Base-by-base conservation (phyloP, 1,139 yeast species). In the Candida neerlandica region DNA sequence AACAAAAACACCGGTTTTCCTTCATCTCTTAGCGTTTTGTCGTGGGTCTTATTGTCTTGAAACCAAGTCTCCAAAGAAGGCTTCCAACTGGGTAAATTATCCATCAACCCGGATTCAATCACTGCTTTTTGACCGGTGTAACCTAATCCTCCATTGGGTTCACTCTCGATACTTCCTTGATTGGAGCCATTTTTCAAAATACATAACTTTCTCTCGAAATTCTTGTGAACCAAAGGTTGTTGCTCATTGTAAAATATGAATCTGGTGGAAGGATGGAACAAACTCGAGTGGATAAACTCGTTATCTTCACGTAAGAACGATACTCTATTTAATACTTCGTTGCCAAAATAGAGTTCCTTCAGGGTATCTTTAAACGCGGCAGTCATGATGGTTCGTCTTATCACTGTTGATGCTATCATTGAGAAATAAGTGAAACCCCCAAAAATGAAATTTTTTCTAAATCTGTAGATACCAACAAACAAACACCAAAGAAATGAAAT, bases 231-330 rank as follows among this genome's bases (percentile, higher is more conserved):
- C 52, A 74, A 65, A 34, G 78, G 82, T 51, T 67, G 65, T 49
- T 69, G 69, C 26, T 63, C 55, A 21, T 61, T 63, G 58, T 63
- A 81, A 44, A 87, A 81, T 6, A 89, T 62, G 54, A 89, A 83
- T 49, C 82, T 71, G 1, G 94, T 73, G 5, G 77, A 66, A 1
- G 79, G 71, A 57, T 81, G 84, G 12, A 59, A 64, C 40, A 85
- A 62, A 1, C 91, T 83, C 33, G 67, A 61, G 43, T 71, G 58
- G 21, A 91, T 76, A 60, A 89, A 91, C 30, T 73, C 79, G 21
- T 69, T 51, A 61, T 90, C 87, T 30, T 82, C 85, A 48, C 97
- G 73, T 43, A 91, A 72, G 61, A 90, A 92, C 11, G 95, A 84
- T 9, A 91, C 85, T 54, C 97, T 71, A 67, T 92, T 91, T 48